Conservation (phyloP, 139 green algal species). For the Picochlorum sp. region DNA sequence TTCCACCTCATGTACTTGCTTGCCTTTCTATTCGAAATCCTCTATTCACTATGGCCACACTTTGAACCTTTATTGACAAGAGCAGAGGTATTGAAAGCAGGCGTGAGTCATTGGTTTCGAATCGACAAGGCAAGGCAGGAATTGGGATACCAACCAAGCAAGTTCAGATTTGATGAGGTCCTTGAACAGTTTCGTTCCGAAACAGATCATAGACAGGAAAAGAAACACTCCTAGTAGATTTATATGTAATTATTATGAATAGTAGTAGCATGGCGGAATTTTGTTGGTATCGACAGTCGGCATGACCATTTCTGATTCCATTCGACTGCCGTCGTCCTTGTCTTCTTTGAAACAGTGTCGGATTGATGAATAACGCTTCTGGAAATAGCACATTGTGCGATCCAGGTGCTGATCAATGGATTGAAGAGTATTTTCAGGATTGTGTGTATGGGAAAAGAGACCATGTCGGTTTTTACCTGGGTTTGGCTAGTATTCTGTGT, state of each 20-base stretch:
- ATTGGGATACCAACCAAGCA: constrained; percentile 10
- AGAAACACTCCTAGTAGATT: too few relatives aligned
- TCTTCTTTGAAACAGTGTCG: not conserved
- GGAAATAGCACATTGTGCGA: constrained; percentile 2
- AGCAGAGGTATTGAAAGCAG: constrained; percentile 17
- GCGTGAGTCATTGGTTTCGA: constrained; percentile 14
- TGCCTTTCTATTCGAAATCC: not conserved
- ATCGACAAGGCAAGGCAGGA: constrained; percentile 8
- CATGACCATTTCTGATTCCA: too few relatives aligned
- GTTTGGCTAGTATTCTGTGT: constrained; percentile 42
- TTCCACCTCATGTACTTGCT: not conserved
- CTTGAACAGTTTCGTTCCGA: constrained; percentile 12
- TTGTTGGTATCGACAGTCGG: too few relatives aligned
- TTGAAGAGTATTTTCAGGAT: constrained; percentile 19
- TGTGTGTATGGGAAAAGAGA: constrained; percentile 38
- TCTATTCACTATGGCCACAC: not conserved
- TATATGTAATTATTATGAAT: too few relatives aligned
- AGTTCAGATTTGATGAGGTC: constrained; percentile 6
- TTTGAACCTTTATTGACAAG: constrained; percentile 9
- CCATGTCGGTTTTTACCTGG: constrained; percentile 47
- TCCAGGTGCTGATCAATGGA: constrained; percentile 16
- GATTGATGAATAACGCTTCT: not conserved
- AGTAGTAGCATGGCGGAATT: too few relatives aligned
- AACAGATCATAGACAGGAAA: too few relatives aligned
- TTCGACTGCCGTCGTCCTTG: too few relatives aligned